Percentiles rank a stretch among this genome's conserved stretches.
These are phyloP conservation scores for Ocimum tenuiflorum DNA, from an alignment of 257 asterid species.

Conservation along the genomic window DNA sequence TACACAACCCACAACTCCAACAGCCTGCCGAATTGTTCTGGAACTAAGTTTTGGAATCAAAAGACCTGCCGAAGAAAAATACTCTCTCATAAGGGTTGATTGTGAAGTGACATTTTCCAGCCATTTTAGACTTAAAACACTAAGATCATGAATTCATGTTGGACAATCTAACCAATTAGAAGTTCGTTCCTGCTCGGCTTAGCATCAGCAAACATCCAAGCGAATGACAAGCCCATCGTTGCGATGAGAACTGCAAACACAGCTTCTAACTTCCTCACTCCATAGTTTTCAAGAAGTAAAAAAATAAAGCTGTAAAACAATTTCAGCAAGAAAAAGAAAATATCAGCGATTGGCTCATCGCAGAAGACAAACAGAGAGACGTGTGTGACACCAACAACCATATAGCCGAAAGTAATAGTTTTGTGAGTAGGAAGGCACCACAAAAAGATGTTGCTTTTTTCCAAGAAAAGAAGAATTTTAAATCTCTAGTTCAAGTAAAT, in stretches of 20 bases:
- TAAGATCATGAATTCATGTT: neutral
- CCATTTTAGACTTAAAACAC: neutral
- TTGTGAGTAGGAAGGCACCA: slow-evolving; percentile 29
- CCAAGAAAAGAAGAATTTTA: neutral
- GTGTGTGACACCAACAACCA: slow-evolving; percentile 9
- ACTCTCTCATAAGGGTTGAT: neutral
- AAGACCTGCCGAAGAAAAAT: slow-evolving; percentile 45
- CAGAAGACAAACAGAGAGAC: slow-evolving; percentile 18
- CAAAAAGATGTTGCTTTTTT: slow-evolving; percentile 5
- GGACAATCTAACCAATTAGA: slow-evolving; percentile 47
- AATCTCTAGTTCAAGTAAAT: neutral
- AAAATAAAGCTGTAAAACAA: slow-evolving; percentile 66
- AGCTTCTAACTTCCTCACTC: slow-evolving; percentile 98
- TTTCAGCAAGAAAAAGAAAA: slow-evolving; percentile 6
- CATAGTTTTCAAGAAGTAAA: slow-evolving; percentile 95
- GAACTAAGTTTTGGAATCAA: slow-evolving; percentile 86
- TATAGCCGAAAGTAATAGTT: slow-evolving; percentile 14
- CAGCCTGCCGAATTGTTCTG: slow-evolving; percentile 90
- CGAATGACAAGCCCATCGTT: slow-evolving; percentile 89
- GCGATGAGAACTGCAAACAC: slow-evolving; percentile 86
- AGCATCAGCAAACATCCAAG: slow-evolving; percentile 98
- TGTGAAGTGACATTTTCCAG: neutral
- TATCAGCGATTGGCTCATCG: slow-evolving; percentile 21
- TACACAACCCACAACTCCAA: slow-evolving; percentile 97
- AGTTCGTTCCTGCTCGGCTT: slow-evolving; percentile 75